phyloP scores from a whole-genome alignment of 257 asterid genomes.

The Nicotiana noctiflora region DNA sequence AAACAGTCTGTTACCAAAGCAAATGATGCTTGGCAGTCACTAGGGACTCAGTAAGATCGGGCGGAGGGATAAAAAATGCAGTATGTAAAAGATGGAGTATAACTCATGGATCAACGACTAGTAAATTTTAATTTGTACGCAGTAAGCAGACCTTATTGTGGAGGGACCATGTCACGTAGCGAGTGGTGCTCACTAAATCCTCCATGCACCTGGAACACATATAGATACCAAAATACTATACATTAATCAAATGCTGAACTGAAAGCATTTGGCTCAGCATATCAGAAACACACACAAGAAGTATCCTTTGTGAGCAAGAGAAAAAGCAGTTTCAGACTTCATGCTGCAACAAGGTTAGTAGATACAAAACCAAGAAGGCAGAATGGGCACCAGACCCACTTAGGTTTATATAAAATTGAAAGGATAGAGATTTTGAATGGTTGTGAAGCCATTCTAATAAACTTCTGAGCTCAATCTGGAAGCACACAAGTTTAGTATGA shows the following conservation, averaged over 20 bases:
- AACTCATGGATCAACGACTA: neutral
- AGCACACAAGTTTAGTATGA: neutral
- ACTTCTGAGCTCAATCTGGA: neutral
- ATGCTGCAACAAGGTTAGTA: neutral
- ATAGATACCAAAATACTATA: neutral
- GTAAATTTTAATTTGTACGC: neutral
- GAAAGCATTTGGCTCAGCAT: neutral
- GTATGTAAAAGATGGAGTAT: neutral
- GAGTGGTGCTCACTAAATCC: conserved; percentile 92
- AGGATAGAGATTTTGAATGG: neutral
- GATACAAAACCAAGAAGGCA: neutral
- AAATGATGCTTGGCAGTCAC: neutral
- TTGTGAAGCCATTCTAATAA: neutral
- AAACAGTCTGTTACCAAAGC: neutral
- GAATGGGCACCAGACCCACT: neutral
- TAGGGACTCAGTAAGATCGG: neutral
- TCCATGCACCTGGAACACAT: conserved; percentile 74
- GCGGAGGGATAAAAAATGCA: neutral
- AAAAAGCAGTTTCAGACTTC: neutral
- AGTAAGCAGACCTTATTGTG: conserved; percentile 68
- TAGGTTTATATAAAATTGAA: neutral
- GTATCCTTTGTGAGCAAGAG: neutral
- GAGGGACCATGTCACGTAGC: conserved; percentile 97
- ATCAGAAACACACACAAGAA: neutral
- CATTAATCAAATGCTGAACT: neutral